These are phyloP conservation scores for Chytridiales sp. DNA, from an alignment of 371 early-diverging fungal species.

Conservation along the genomic window DNA sequence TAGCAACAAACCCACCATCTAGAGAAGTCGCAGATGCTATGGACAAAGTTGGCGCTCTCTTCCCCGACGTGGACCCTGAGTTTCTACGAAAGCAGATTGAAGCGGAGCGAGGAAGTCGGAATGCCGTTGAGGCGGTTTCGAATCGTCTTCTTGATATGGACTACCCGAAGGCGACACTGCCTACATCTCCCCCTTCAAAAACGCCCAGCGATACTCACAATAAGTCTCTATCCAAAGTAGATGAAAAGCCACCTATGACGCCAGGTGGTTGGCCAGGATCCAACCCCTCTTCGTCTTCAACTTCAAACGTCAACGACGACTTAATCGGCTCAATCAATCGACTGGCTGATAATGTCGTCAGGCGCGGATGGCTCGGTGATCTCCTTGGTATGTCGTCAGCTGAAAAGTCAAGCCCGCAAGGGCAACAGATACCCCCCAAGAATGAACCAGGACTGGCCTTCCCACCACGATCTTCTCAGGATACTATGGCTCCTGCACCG, in stretches of 20 bases:
- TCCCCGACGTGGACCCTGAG: constrained; percentile 67
- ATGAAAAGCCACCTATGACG: too few relatives aligned
- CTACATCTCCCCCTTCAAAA: constrained; percentile 1
- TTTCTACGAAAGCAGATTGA: constrained; percentile 58
- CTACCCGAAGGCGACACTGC: constrained; percentile 53
- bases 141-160: constrained; percentile 58
- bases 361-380: neutral
- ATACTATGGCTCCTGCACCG: neutral
- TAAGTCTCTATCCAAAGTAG: constrained; percentile 16
- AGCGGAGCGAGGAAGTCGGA: constrained; percentile 55
- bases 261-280: constrained; percentile 9
- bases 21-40: neutral
- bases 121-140: constrained; percentile 55
- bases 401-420: neutral
- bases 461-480: neutral
- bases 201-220: neutral
- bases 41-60: constrained; percentile 41
- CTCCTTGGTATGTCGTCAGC: constrained; percentile 11
- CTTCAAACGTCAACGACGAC: constrained; percentile 11
- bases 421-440: neutral
- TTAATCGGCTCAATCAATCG: constrained; percentile 6
- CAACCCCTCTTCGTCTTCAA: neutral
- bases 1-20: neutral
- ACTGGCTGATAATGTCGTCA: constrained; percentile 16
- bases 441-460: neutral